These are phyloP conservation scores for Elymus sibiricus DNA, from an alignment of 176 grass and related monocot species.

Conservation along the genomic window DNA sequence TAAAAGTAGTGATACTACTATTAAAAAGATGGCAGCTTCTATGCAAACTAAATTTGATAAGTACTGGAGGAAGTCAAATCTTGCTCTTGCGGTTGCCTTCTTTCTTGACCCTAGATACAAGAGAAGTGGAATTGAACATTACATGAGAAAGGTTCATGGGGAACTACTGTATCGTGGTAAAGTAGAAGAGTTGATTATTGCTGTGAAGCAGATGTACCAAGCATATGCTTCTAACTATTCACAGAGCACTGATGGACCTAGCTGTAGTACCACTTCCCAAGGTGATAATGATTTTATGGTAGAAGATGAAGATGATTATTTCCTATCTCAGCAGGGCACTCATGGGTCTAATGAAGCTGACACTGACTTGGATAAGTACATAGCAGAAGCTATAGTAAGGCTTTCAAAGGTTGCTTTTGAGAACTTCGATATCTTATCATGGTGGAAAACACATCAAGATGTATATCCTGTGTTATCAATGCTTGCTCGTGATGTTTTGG, in stretches of 20 bases:
- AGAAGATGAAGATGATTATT: neutral
- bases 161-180: too few species aligned
- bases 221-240: neutral
- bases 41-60: neutral
- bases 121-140: neutral
- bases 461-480: neutral
- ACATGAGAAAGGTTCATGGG: too few species aligned
- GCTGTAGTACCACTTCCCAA: neutral
- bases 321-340: neutral
- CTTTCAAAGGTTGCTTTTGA: neutral
- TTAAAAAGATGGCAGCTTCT: neutral
- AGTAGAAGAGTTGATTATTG: too few species aligned
- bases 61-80: neutral
- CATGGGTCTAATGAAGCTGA: neutral
- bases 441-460: conserved; percentile 6
- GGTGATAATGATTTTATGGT: neutral
- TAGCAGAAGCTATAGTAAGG: neutral
- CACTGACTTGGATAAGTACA: neutral
- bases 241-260: neutral
- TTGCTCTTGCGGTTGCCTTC: neutral
- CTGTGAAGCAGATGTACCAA: too few species aligned
- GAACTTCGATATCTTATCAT: neutral
- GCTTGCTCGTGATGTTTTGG: neutral
- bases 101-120: neutral
- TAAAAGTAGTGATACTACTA: neutral